A percentile compares a stretch with the other conserved stretches of the same genome.
Evolutionary conservation across 768 basidiomycete genomes (phyloP).

Genomic region (Glaciozyma martinii): DNA sequence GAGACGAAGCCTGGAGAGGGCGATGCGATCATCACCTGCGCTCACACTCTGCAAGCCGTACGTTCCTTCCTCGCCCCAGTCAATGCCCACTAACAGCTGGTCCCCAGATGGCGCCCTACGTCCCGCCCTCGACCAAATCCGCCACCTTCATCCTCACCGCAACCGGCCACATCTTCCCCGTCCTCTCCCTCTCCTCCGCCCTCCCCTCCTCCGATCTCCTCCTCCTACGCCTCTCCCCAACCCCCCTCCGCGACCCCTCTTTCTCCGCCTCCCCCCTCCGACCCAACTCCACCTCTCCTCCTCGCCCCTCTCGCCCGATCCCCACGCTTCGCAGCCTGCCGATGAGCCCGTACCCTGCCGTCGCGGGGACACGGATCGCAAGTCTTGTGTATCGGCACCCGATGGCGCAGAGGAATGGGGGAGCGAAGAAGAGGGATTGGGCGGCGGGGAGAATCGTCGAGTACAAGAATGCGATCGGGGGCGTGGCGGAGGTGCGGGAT

Average conservation of each 20-base stretch:
- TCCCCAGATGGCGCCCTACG: slow-evolving; percentile 39
- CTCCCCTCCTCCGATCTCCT: slow-evolving; percentile 54
- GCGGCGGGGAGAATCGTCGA: slow-evolving; percentile 48
- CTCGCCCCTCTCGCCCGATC: neutral
- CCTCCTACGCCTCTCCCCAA: slow-evolving; percentile 40
- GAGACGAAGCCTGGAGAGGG: slow-evolving; percentile 20
- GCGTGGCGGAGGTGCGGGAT: neutral
- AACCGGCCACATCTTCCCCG: slow-evolving; percentile 40
- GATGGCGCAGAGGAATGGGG: slow-evolving; percentile 41
- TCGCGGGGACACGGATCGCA: slow-evolving; percentile 45
- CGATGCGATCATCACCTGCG: slow-evolving; percentile 49
- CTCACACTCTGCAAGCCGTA: slow-evolving; percentile 52
- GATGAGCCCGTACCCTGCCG: slow-evolving; percentile 56
- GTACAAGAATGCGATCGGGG: slow-evolving; percentile 54
- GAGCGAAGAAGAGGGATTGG: slow-evolving; percentile 51
- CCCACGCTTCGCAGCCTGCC: slow-evolving; percentile 47
- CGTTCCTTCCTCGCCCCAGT: slow-evolving; percentile 34
- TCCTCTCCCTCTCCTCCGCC: slow-evolving; percentile 49
- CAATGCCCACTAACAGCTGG: neutral
- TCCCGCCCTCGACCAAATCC: slow-evolving; percentile 36
- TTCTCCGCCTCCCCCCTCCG: neutral
- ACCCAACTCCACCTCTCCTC: neutral
- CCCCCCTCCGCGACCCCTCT: slow-evolving; percentile 4
- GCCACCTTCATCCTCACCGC: slow-evolving; percentile 39
- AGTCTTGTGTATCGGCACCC: slow-evolving; percentile 47